These are phyloP conservation scores for Sclerotinia nivalis DNA, from an alignment of 2,329 filamentous ascomycete genomes.

Conservation along the genomic window DNA sequence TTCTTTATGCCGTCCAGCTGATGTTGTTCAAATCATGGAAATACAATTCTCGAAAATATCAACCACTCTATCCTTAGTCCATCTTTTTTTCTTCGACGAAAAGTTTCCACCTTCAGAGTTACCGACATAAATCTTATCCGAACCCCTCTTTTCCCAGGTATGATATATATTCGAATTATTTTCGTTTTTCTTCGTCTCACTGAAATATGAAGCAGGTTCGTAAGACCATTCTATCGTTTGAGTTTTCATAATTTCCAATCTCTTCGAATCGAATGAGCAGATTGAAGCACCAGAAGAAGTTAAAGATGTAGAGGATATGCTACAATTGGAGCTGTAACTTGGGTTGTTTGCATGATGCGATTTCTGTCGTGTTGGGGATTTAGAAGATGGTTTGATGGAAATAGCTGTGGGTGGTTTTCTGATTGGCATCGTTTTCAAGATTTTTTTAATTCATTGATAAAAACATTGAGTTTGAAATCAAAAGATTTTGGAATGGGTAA, in stretches of 20 bases:
- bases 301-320: neutral
- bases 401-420: neutral
- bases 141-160: neutral
- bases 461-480: neutral
- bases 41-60: too few species aligned
- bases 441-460: neutral
- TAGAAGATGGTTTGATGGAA: neutral
- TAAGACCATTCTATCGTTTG: slow-evolving; percentile 7
- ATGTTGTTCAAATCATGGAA: neutral
- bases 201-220: neutral
- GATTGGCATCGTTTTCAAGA: neutral
- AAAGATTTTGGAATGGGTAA: too few species aligned
- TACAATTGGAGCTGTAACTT: neutral
- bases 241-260: neutral
- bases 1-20: neutral
- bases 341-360: neutral
- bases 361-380: neutral
- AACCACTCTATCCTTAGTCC: neutral
- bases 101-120: neutral
- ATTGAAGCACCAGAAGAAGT: neutral
- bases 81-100: neutral
- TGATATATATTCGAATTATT: neutral
- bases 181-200: neutral
- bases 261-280: neutral
- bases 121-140: neutral